phyloP scores from a whole-genome alignment of 2,329 filamentous ascomycete genomes.

The Parastagonospora avenae region DNA sequence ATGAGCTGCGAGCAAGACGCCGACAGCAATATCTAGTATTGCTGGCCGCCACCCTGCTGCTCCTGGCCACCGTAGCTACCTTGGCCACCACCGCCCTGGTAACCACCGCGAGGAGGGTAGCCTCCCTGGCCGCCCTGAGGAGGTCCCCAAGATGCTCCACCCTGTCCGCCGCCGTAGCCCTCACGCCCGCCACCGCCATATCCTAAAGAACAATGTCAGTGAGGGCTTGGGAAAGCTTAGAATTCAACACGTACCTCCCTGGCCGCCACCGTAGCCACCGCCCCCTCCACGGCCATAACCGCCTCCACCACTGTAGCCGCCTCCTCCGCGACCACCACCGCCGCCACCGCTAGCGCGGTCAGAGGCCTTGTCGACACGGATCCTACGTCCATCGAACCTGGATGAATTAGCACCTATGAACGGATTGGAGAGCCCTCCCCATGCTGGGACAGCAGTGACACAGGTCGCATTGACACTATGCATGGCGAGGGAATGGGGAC shows the following conservation, averaged over 20 bases:
- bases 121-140: constrained; percentile 32
- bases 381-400: constrained; percentile 91
- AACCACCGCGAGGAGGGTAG: constrained; percentile 38
- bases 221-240: not conserved
- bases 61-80: constrained; percentile 34
- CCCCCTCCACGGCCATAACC: constrained; percentile 37
- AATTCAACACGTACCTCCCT: constrained; percentile 20
- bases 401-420: constrained; percentile 17
- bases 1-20: constrained; percentile 8
- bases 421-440: not conserved
- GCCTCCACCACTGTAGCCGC: constrained; percentile 45
- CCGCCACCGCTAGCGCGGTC: constrained; percentile 67
- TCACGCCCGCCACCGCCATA: constrained; percentile 33
- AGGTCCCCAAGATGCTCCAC: constrained; percentile 33
- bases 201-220: constrained; percentile 11
- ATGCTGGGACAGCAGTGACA: not conserved
- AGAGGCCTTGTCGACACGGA: constrained; percentile 94
- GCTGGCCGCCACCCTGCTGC: constrained; percentile 38
- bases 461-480: not conserved
- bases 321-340: constrained; percentile 39
- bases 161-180: constrained; percentile 30
- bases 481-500: constrained; percentile 36
- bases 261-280: constrained; percentile 32
- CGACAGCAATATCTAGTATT: constrained; percentile 35
- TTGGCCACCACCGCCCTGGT: constrained; percentile 33